Percentiles rank a stretch among this genome's conserved stretches.
These are phyloP conservation scores for Lactarius psammicola DNA, from an alignment of 768 basidiomycete species.

Conservation along the genomic window DNA sequence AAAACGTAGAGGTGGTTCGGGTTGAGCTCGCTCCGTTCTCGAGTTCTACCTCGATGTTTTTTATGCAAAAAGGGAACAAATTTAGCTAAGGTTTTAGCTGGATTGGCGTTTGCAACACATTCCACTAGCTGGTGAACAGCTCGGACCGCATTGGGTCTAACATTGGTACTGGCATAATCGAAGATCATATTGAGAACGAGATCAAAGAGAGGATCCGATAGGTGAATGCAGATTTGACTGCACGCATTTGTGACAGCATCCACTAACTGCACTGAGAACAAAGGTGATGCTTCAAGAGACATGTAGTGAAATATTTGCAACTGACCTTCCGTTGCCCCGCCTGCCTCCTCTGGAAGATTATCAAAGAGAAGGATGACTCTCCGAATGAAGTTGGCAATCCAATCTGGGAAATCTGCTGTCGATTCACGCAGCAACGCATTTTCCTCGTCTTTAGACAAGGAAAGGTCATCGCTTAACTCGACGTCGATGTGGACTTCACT, in stretches of 20 bases:
- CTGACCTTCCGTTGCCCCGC: conserved; percentile 63
- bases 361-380: conserved; percentile 78
- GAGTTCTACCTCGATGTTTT: conserved; percentile 70
- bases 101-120: conserved; percentile 79
- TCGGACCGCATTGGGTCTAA: conserved; percentile 81
- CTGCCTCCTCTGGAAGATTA: conserved; percentile 82
- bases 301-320: background rate
- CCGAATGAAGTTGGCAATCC: conserved; percentile 79
- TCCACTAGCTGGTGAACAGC: conserved; percentile 85
- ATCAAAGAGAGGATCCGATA: conserved; percentile 73
- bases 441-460: conserved; percentile 62
- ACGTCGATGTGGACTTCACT: conserved; percentile 33
- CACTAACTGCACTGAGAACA: conserved; percentile 59
- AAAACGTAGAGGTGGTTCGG: conserved; percentile 62
- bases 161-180: conserved; percentile 77
- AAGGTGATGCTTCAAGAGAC: background rate
- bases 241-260: conserved; percentile 75
- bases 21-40: conserved; percentile 81
- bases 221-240: conserved; percentile 72
- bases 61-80: conserved; percentile 73
- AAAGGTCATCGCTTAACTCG: conserved; percentile 34
- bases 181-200: conserved; percentile 79
- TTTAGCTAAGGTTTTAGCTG: conserved; percentile 71
- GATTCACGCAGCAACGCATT: conserved; percentile 68
- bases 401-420: conserved; percentile 74